phyloP scores from a whole-genome alignment of 768 basidiomycete genomes.

The Clitopilus passeckerianus region DNA sequence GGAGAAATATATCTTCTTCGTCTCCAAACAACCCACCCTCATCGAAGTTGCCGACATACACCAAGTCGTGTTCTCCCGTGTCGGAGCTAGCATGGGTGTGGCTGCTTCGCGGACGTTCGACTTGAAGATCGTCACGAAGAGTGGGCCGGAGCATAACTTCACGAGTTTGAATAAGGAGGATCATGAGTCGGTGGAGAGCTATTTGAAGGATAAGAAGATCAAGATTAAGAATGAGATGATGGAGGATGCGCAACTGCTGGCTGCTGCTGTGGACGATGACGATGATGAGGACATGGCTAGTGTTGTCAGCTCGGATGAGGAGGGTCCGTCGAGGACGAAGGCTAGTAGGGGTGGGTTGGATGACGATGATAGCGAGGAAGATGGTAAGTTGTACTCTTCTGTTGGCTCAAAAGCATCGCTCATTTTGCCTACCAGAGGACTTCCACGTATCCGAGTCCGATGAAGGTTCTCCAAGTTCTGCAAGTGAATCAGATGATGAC shows the following conservation, averaged over 20 bases:
- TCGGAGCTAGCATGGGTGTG: conserved; percentile 79
- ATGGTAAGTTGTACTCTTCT: conserved; percentile 36
- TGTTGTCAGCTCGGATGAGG: conserved; percentile 62
- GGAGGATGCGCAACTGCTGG: conserved; percentile 75
- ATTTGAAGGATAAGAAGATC: conserved; percentile 87
- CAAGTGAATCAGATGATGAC: conserved; percentile 60
- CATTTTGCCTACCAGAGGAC: conserved; percentile 54
- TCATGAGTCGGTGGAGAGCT: conserved; percentile 78
- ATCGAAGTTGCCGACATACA: conserved; percentile 88
- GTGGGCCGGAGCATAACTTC: conserved; percentile 83
- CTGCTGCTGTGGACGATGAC: conserved; percentile 58
- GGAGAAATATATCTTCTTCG: conserved; percentile 97
- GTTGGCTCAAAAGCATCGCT: conserved; percentile 1
- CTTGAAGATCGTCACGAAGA: conserved; percentile 82
- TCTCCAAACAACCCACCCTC: conserved; percentile 91
- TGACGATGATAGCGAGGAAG: conserved; percentile 77
- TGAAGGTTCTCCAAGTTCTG: conserved; percentile 75
- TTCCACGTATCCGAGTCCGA: conserved; percentile 86
- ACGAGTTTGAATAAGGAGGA: conserved; percentile 96
- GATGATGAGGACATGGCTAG: conserved; percentile 83
- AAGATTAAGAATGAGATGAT: conserved; percentile 95
- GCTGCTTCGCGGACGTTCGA: conserved; percentile 92
- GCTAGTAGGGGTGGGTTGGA: conserved; percentile 46
- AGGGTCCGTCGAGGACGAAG: conserved; percentile 42
- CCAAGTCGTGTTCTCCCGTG: conserved; percentile 88